phyloP scores from a whole-genome alignment of 2,329 filamentous ascomycete species.

The Arthrobotrys entomopaga region DNA sequence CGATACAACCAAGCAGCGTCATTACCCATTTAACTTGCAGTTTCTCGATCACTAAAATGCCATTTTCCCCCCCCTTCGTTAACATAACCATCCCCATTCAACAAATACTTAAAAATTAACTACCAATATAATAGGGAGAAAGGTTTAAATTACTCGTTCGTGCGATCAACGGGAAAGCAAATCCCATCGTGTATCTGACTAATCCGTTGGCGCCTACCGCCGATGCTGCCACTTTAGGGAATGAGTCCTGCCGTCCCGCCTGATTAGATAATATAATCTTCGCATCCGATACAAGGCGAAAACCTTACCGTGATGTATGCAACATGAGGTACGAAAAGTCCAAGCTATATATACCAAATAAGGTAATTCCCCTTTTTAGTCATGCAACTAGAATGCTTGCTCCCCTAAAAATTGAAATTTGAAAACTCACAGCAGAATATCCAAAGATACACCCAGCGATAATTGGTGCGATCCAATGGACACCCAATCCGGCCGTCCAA shows the following conservation, averaged over 20 bases:
- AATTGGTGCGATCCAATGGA: constrained; percentile 14
- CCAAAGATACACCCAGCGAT: constrained; percentile 26
- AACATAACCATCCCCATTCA: no score
- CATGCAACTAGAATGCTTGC: no score
- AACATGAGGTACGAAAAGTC: constrained; percentile 19
- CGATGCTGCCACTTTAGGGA: constrained; percentile 12
- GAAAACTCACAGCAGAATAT: constrained; percentile 25
- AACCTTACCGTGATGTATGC: constrained; percentile 24
- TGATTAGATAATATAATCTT: background rate
- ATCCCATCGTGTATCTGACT: constrained; percentile 23
- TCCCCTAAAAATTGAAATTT: background rate
- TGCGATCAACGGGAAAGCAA: constrained; percentile 22
- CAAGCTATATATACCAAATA: constrained; percentile 4
- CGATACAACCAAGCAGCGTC: constrained; percentile 25
- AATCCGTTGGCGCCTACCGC: constrained; percentile 17
- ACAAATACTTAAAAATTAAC: no score
- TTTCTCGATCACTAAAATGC: constrained; percentile 23
- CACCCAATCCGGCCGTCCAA: constrained; percentile 31
- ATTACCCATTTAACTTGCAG: constrained; percentile 32
- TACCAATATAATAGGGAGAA: no score
- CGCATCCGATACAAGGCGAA: background rate
- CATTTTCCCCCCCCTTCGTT: no score
- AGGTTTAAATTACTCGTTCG: constrained; percentile 19
- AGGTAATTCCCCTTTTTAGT: no score
- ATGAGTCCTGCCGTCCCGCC: constrained; percentile 8